phyloP scores from a whole-genome alignment of 2,329 filamentous ascomycete species.

The Penicillium expansum region DNA sequence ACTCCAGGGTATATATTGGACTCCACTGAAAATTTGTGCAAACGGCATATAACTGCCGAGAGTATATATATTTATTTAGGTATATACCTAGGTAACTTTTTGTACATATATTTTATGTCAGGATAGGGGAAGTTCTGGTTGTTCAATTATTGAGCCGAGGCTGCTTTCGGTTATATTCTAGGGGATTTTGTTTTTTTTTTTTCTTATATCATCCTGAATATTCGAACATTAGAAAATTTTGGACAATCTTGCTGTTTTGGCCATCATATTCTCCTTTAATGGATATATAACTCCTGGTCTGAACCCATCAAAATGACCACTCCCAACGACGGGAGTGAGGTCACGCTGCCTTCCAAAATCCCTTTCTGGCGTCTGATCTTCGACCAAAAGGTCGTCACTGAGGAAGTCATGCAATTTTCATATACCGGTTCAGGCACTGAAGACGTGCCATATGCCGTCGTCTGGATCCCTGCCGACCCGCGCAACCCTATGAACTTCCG shows the following conservation, averaged over 20 bases:
- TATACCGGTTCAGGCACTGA: constrained; percentile 63
- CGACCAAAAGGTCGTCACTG: constrained; percentile 58
- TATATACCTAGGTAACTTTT: too few species aligned
- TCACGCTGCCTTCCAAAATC: constrained; percentile 25
- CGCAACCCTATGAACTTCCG: constrained; percentile 65
- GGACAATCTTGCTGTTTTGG: background rate
- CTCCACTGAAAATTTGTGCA: background rate
- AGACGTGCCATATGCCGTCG: constrained; percentile 66
- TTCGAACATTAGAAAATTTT: background rate
- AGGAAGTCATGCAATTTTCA: constrained; percentile 54
- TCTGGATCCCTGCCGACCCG: constrained; percentile 65
- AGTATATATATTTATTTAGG: too few species aligned
- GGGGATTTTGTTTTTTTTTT: too few species aligned
- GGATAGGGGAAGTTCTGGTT: background rate
- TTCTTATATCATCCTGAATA: background rate
- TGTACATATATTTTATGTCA: too few species aligned
- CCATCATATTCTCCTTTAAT: background rate
- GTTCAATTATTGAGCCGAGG: constrained; percentile 1
- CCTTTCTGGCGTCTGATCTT: constrained; percentile 54
- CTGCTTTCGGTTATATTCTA: constrained; percentile 1
- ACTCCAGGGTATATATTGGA: too few species aligned
- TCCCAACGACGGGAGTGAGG: constrained; percentile 11
- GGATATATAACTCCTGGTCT: background rate
- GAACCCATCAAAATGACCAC: constrained; percentile 3
- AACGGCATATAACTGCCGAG: background rate